Percentiles rank a stretch among this genome's conserved stretches.
Conservation (phyloP, 2,329 filamentous ascomycete genomes). For the Cordyceps pruinosa region DNA sequence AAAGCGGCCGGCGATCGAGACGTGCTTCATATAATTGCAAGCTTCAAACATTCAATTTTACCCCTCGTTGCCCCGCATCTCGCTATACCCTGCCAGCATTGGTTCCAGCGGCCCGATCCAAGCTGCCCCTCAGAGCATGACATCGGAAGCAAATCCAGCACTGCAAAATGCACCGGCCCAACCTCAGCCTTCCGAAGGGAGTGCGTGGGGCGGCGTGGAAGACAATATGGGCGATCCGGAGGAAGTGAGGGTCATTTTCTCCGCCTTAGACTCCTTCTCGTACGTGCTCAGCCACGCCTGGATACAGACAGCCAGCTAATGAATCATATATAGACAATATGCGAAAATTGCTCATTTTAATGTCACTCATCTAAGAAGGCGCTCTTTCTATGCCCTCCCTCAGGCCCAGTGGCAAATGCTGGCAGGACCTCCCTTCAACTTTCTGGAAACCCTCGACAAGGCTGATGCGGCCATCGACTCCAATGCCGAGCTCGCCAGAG, state of each 20-base stretch:
- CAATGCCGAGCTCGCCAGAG: constrained; percentile 76
- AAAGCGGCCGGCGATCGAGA: background rate
- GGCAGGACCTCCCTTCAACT: constrained; percentile 71
- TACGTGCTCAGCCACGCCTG: constrained; percentile 40
- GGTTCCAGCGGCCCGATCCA: background rate
- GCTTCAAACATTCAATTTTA: background rate
- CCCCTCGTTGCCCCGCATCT: background rate
- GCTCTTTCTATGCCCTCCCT: constrained; percentile 88
- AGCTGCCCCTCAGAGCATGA: background rate
- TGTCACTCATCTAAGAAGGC: constrained; percentile 81
- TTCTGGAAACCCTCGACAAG: constrained; percentile 68
- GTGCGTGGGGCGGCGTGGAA: constrained; percentile 10
- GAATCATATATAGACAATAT: constrained; percentile 59
- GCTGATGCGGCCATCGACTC: constrained; percentile 83
- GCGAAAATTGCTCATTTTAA: constrained; percentile 80
- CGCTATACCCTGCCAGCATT: background rate
- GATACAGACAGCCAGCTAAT: background rate
- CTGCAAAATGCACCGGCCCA: background rate
- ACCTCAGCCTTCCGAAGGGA: background rate
- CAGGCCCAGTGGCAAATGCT: constrained; percentile 78
- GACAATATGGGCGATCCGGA: constrained; percentile 55
- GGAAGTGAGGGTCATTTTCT: constrained; percentile 72
- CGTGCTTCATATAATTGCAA: no score
- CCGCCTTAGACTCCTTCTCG: constrained; percentile 83
- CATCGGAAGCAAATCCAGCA: background rate